Evolutionary conservation across 2,329 filamentous ascomycete species (phyloP).

Genomic region (Colletotrichum trifolii): DNA sequence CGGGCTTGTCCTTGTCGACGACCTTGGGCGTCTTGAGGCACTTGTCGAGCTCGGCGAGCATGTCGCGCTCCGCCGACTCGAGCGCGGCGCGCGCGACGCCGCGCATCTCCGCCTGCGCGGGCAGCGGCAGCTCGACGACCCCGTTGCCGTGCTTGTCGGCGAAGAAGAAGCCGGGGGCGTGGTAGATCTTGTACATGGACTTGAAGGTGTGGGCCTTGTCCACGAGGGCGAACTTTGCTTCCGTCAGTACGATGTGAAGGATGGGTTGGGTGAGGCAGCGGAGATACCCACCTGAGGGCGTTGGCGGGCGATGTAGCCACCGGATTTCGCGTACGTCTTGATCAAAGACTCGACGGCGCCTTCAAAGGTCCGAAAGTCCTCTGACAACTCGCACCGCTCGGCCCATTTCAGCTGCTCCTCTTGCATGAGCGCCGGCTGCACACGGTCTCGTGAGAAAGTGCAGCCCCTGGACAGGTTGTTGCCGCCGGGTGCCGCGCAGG

Average conservation of each 20-base stretch:
- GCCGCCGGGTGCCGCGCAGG: neutral
- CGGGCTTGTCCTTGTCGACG: conserved; percentile 50
- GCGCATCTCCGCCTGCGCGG: conserved; percentile 54
- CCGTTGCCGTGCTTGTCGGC: conserved; percentile 10
- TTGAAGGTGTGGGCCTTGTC: conserved; percentile 58
- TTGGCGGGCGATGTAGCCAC: neutral
- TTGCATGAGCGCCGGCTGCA: neutral
- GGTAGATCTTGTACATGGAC: conserved; percentile 63
- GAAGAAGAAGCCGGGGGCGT: conserved; percentile 50
- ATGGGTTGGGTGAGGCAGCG: neutral
- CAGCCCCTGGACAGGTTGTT: neutral
- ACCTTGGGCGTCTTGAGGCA: conserved; percentile 41
- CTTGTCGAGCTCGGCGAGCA: conserved; percentile 53
- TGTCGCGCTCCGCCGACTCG: conserved; percentile 52
- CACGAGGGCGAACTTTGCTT: conserved; percentile 46
- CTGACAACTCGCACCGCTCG: conserved; percentile 2
- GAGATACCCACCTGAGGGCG: conserved; percentile 11
- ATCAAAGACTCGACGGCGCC: conserved; percentile 23
- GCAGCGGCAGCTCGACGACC: conserved; percentile 45
- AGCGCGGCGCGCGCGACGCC: conserved; percentile 52
- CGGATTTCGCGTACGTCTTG: conserved; percentile 8
- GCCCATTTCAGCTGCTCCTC: conserved; percentile 13
- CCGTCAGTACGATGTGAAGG: neutral
- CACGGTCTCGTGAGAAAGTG: conserved; percentile 7
- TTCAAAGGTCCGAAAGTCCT: conserved; percentile 20